phyloP scores from a whole-genome alignment of 208 protist species.

The Trypanosoma caninum region DNA sequence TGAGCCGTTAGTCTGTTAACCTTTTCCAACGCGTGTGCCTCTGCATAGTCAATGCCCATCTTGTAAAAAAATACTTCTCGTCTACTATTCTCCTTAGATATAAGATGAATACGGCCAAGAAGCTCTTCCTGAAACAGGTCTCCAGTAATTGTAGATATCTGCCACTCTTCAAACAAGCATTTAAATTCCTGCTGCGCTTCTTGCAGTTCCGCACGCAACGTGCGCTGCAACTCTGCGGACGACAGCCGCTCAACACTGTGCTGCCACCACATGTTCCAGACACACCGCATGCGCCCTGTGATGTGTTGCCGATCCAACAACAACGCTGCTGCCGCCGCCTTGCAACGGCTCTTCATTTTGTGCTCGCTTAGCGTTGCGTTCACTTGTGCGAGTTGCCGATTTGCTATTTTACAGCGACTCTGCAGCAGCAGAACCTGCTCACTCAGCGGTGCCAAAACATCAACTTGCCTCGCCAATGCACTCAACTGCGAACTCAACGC shows the following conservation, averaged over 20 bases:
- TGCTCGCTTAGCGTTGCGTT: conserved; percentile 20
- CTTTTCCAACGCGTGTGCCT: background rate
- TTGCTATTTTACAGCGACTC: conserved; percentile 12
- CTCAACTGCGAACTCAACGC: conserved; percentile 7
- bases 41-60: background rate
- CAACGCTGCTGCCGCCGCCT: conserved; percentile 15
- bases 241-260: background rate
- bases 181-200: background rate
- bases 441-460: conserved; percentile 30
- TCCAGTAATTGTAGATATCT: background rate
- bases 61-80: background rate
- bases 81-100: background rate
- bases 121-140: background rate
- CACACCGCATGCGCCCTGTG: conserved; percentile 15
- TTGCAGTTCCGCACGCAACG: background rate
- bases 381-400: conserved; percentile 11
- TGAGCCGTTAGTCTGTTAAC: background rate
- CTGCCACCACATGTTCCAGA: conserved; percentile 10
- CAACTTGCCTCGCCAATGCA: conserved; percentile 18
- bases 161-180: background rate
- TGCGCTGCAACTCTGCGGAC: background rate
- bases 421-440: conserved; percentile 29
- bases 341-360: background rate
- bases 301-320: conserved; percentile 13
- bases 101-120: background rate